Conservation (phyloP, 1,284 basidiomycete genomes). For the Cryptococcus floricola region DNA sequence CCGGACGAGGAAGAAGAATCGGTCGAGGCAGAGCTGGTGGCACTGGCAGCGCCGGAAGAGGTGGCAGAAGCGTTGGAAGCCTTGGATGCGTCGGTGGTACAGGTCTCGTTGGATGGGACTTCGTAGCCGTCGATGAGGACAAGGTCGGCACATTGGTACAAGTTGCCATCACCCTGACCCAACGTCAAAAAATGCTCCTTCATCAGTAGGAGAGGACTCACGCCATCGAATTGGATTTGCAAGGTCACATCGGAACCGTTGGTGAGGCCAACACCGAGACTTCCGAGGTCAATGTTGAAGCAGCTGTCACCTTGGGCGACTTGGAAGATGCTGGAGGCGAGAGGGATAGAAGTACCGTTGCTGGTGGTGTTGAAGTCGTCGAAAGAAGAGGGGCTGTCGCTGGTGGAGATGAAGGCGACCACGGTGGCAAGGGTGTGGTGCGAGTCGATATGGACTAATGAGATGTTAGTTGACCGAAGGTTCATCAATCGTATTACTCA, state of each 20-base stretch:
- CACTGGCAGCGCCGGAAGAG: not conserved
- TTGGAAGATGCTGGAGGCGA: conserved; percentile 56
- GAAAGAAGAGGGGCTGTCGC: conserved; percentile 57
- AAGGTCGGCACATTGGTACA: conserved; percentile 74
- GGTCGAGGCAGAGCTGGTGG: conserved; percentile 2
- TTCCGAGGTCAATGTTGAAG: conserved; percentile 58
- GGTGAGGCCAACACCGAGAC: conserved; percentile 53
- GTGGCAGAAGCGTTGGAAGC: conserved; percentile 5
- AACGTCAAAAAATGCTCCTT: not conserved
- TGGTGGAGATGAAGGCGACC: conserved; percentile 56
- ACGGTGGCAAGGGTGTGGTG: conserved; percentile 49
- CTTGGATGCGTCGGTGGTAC: conserved; percentile 27
- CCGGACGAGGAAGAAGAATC: conserved; percentile 4
- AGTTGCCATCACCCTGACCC: conserved; percentile 59
- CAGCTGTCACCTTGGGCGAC: conserved; percentile 58
- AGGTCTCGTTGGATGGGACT: conserved; percentile 52
- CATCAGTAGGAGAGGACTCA: conserved; percentile 31
- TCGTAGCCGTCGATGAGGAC: conserved; percentile 57
- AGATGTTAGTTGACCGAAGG: conserved; percentile 13
- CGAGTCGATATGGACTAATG: conserved; percentile 32
- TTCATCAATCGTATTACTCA: conserved; percentile 26
- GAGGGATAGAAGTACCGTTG: conserved; percentile 36
- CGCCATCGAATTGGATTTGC: conserved; percentile 36
- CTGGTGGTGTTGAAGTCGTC: conserved; percentile 57
- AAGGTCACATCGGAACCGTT: conserved; percentile 47